A percentile compares a stretch with the other conserved stretches of the same genome.
These are phyloP conservation scores for Aegilops sharonensis DNA, from an alignment of 176 grass and related monocot species.

Conservation along the genomic window DNA sequence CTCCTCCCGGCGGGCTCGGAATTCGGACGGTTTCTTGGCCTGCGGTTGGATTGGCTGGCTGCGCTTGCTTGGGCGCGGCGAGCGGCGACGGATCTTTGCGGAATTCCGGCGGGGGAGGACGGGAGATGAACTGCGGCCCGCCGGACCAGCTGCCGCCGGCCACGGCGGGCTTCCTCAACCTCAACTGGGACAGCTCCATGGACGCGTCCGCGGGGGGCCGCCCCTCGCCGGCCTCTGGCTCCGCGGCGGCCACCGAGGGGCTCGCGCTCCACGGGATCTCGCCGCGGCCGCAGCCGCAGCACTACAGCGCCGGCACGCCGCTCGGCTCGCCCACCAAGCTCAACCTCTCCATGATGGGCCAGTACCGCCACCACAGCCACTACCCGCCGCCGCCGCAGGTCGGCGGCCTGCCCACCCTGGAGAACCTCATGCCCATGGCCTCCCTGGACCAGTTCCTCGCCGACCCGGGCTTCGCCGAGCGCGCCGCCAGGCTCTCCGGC, in stretches of 20 bases:
- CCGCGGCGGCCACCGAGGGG: slow-evolving; percentile 14
- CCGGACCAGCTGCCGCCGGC: slow-evolving; percentile 54
- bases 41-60: slow-evolving; percentile 15
- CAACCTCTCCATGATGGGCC: slow-evolving; percentile 68
- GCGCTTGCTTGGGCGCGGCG: slow-evolving; percentile 6
- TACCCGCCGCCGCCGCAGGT: slow-evolving; percentile 13
- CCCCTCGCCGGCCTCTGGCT: slow-evolving; percentile 59
- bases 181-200: slow-evolving; percentile 90
- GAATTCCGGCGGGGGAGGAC: neutral
- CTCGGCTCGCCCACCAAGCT: slow-evolving; percentile 73
- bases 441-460: slow-evolving; percentile 74
- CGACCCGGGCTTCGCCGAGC: slow-evolving; percentile 65
- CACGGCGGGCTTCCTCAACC: slow-evolving; percentile 68
- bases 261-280: slow-evolving; percentile 71
- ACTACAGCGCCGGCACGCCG: slow-evolving; percentile 44
- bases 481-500: slow-evolving; percentile 60
- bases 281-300: slow-evolving; percentile 54
- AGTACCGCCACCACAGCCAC: slow-evolving; percentile 44
- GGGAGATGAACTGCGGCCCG: slow-evolving; percentile 76
- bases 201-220: slow-evolving; percentile 35
- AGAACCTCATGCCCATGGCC: slow-evolving; percentile 49
- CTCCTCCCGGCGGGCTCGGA: neutral
- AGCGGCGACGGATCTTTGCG: slow-evolving; percentile 36
- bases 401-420: slow-evolving; percentile 46
- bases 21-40: slow-evolving; percentile 3